phyloP scores from a whole-genome alignment of 306 rosid species.

The Vicia sativa region DNA sequence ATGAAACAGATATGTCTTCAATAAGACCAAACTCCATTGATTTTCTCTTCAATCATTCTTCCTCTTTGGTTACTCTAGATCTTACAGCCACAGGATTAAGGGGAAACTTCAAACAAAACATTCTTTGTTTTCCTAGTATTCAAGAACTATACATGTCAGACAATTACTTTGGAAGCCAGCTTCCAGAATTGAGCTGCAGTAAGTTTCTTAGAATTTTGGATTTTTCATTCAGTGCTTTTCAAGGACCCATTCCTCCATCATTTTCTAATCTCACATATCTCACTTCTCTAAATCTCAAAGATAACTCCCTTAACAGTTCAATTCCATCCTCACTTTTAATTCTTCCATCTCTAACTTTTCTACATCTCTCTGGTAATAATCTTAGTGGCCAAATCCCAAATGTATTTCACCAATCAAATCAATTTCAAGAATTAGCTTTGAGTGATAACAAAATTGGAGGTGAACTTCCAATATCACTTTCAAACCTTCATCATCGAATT shows the following conservation, averaged over 20 bases:
- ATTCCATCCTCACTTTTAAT: too few relatives aligned
- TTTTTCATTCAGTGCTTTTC: background rate
- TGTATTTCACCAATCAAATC: background rate
- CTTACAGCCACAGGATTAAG: background rate
- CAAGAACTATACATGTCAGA: background rate
- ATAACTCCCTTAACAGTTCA: too few relatives aligned
- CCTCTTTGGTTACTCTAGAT: too few relatives aligned
- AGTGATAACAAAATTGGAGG: background rate
- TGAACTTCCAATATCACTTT: too few relatives aligned
- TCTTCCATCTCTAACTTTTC: too few relatives aligned
- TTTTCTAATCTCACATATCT: too few relatives aligned
- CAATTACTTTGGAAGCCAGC: background rate
- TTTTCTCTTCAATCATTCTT: background rate
- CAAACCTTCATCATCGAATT: background rate
- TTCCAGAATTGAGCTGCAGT: constrained; percentile 9
- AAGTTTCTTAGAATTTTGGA: background rate
- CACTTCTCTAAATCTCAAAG: too few relatives aligned
- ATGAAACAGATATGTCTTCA: background rate
- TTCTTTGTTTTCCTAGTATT: constrained; percentile 1
- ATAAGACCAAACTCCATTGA: background rate
- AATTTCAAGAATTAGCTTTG: background rate
- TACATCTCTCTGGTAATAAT: background rate
- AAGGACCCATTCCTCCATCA: too few relatives aligned
- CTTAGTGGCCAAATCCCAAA: background rate
- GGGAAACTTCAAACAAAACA: background rate